These are phyloP conservation scores for Colletotrichum magnum DNA, from an alignment of 2,329 filamentous ascomycete species.

Conservation along the genomic window DNA sequence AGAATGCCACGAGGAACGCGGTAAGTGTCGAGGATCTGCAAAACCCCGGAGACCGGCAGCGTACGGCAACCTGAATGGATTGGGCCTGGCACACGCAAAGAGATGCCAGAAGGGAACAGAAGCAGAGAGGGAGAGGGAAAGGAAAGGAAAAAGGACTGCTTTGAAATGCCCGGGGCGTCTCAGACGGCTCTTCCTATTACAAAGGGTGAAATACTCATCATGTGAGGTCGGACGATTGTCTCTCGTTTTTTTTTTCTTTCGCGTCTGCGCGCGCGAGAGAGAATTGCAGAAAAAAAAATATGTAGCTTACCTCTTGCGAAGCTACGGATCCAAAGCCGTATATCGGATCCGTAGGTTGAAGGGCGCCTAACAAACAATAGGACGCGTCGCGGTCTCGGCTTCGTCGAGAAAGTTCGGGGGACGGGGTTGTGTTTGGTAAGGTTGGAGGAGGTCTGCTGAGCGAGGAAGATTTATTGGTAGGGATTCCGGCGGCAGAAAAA, in stretches of 20 bases:
- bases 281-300: not conserved
- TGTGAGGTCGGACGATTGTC: conserved; percentile 46
- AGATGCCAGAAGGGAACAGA: not conserved
- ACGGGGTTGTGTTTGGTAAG: too few species aligned
- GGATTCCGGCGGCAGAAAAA: conserved; percentile 17
- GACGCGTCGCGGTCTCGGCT: not conserved
- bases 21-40: too few species aligned
- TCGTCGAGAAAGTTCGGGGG: too few species aligned
- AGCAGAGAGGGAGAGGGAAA: conserved; percentile 38
- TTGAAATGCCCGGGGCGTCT: conserved; percentile 49
- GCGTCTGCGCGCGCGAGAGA: not conserved
- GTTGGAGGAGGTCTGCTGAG: conserved; percentile 8
- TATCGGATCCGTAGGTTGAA: not conserved
- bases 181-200: conserved; percentile 63
- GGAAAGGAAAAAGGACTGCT: not conserved
- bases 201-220: conserved; percentile 59
- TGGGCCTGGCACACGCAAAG: too few species aligned
- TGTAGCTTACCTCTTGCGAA: conserved; percentile 6
- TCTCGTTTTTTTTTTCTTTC: not conserved
- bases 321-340: too few species aligned
- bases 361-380: not conserved
- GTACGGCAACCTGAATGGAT: too few species aligned
- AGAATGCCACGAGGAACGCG: too few species aligned
- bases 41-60: too few species aligned
- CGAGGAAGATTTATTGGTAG: not conserved